Evolutionary conservation across 2,329 filamentous ascomycete genomes (phyloP), one percentile per base, ranked within the genome.

Genomic region (Diaporthe aspalathi): DNA sequence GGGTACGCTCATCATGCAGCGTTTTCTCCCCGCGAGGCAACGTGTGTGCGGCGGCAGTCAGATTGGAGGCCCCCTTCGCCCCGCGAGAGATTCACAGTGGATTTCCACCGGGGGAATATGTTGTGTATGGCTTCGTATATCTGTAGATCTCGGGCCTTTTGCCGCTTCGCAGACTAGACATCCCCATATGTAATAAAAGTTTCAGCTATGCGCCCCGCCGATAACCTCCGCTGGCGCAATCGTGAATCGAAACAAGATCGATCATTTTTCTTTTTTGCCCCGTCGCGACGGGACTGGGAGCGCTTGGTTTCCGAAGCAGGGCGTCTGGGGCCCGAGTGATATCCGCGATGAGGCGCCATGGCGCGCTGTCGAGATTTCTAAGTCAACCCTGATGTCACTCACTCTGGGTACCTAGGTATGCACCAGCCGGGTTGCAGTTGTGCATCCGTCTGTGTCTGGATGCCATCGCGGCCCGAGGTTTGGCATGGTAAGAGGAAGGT

Each of bases 141-240:
- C 43, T 49, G 45, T 65, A 65, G 45, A 65, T 65, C 45, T 50
- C 45, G 60, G 60, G 14, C 29, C 29, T 65, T 65, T 65, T 50
- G 27, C 43, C 45, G 8, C 60, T 17, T 65, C n/a, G 29, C 60
- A 50, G n/a, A 65, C 27, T 38, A 20, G 45, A 29, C 45, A 50
- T 65, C 60, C 24, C 60, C 60, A 65, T 65, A 63, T 35, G 12
- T 35, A 38, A 65, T 65, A 38, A 65, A 65, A 65, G 43, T 65
- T 65, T 50, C 60, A 50, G 45, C 6, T 4, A 22, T 35, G 60
- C 43, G n/a, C 60, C 54, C 60, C 60, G 60, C 60, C 45, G 29
- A 45, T 20, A 35, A 65, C 29, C 27, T 50, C 60, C 60, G 60
- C 12, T n/a, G 20, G 45, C 45, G 29, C n/a, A 29, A 35, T 24